Conservation (phyloP, 2,329 filamentous ascomycete species). For the Venturia pyrina region DNA sequence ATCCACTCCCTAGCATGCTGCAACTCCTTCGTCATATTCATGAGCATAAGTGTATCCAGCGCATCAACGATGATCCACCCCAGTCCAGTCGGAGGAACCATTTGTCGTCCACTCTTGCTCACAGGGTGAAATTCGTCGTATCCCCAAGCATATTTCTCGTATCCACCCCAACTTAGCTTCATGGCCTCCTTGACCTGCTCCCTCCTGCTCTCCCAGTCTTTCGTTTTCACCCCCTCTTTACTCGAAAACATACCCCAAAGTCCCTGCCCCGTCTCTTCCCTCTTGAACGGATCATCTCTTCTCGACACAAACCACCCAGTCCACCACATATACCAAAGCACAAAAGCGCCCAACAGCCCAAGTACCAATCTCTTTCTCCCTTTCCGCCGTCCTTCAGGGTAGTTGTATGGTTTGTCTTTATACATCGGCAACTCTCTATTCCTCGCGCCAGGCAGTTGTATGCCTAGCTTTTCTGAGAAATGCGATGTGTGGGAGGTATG, state of each 20-base stretch:
- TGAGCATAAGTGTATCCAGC: slow-evolving; percentile 92
- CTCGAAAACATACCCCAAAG: slow-evolving; percentile 22
- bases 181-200: slow-evolving; percentile 84
- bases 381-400: slow-evolving; percentile 47
- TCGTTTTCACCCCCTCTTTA: slow-evolving; percentile 28
- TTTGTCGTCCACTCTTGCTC: slow-evolving; percentile 67
- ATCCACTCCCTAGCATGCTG: slow-evolving; percentile 85
- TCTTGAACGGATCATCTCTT: not conserved
- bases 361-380: slow-evolving; percentile 56
- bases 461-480: slow-evolving; percentile 3
- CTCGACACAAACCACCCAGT: slow-evolving; percentile 48
- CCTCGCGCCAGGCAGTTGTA: slow-evolving; percentile 24
- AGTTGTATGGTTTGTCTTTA: slow-evolving; percentile 92
- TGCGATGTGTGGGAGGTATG: slow-evolving; percentile 31
- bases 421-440: slow-evolving; percentile 72
- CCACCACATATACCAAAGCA: slow-evolving; percentile 58
- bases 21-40: slow-evolving; percentile 87
- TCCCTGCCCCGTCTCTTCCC: slow-evolving; percentile 2
- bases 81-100: slow-evolving; percentile 71
- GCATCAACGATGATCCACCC: slow-evolving; percentile 98
- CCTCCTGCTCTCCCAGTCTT: slow-evolving; percentile 69
- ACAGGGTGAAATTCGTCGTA: slow-evolving; percentile 82
- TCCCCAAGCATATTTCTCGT: slow-evolving; percentile 89
- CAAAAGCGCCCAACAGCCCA: slow-evolving; percentile 40
- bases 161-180: slow-evolving; percentile 82